phyloP scores from a whole-genome alignment of 805 yeast genomes.

The Sugiyamaella qingdaonensis region DNA sequence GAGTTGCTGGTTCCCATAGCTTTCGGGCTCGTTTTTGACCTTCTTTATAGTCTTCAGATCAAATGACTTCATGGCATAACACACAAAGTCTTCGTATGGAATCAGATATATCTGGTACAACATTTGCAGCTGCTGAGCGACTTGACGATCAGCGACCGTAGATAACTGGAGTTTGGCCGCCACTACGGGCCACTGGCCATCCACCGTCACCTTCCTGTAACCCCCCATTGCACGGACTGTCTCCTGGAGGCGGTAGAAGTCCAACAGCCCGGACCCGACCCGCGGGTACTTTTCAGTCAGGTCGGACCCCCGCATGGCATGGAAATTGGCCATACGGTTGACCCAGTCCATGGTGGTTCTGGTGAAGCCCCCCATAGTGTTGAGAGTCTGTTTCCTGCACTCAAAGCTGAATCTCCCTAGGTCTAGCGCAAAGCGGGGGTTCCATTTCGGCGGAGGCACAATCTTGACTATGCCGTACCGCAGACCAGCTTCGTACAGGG shows the following conservation, averaged over 20 bases:
- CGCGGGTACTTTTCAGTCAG: slow-evolving; percentile 22
- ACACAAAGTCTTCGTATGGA: slow-evolving; percentile 30
- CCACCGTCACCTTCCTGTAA: slow-evolving; percentile 22
- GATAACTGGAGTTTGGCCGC: slow-evolving; percentile 13
- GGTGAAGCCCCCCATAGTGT: slow-evolving; percentile 34
- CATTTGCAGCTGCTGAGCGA: slow-evolving; percentile 5
- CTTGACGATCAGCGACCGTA: slow-evolving; percentile 8
- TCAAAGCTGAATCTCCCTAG: slow-evolving; percentile 31
- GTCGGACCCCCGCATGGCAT: slow-evolving; percentile 23
- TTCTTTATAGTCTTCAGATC: neutral
- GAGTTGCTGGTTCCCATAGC: neutral
- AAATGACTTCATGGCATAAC: neutral
- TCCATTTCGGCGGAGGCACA: slow-evolving; percentile 52
- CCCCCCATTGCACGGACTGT: slow-evolving; percentile 29
- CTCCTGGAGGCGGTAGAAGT: slow-evolving; percentile 30
- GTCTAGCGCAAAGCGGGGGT: slow-evolving; percentile 36
- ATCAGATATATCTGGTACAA: slow-evolving; percentile 19
- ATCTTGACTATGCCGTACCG: slow-evolving; percentile 73
- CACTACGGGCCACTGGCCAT: slow-evolving; percentile 11
- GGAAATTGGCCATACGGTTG: slow-evolving; percentile 33
- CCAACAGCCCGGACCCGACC: slow-evolving; percentile 25
- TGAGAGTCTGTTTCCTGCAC: slow-evolving; percentile 33
- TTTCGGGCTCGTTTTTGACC: neutral
- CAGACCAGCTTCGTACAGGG: slow-evolving; percentile 48
- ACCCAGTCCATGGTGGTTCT: slow-evolving; percentile 32